Evolutionary conservation across 257 asterid genomes (phyloP), one percentile per base, ranked within the genome.

Genomic region (Handroanthus guayacan): DNA sequence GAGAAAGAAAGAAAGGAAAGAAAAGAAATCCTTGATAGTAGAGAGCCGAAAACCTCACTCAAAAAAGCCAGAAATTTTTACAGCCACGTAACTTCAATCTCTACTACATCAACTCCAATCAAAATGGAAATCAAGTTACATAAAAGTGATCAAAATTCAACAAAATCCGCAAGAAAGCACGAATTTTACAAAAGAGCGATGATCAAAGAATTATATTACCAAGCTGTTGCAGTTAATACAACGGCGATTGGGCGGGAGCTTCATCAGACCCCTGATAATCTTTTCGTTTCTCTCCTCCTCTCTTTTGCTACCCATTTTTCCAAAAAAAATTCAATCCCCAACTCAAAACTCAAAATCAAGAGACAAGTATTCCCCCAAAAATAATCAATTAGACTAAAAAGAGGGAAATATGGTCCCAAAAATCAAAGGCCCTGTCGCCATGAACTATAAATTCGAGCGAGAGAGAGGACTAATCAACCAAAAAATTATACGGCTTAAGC

Each of bases 191-290:
- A 75, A 79, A 18, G 20, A 16, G 7, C 11, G 64, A 17, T 57
- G 54, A 56, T 55, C 1, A 20, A 65, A 43, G 50, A 60, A 18
- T n/a, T 43, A 17, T 6, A 39, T 77, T 82, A 92, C 98, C 98
- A 91, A 87, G 82, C 88, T 85, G 89, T 93, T 90, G 85, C 98
- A 93, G 87, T 93, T 93, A 58, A 93, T 89, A 87, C 98, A 93
- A 76, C 93, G 81, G 72, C 98, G 93, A 89, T 93, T 93, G 62
- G 97, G 97, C 9, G 97, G 98, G 81, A 93, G 96, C 86, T 93
- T 93, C 91, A 93, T 85, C 64, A 93, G 89, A 20, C 97, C 97
- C 79, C 98, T 81, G 34, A 93, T 93, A 76, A 89, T 85, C 89
- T 89, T 93, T 78, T 93, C 97, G 73, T 87, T 91, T 67, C 91